These are phyloP conservation scores for Malassezia globosa DNA, from an alignment of 1,284 basidiomycete species.

Conservation along the genomic window DNA sequence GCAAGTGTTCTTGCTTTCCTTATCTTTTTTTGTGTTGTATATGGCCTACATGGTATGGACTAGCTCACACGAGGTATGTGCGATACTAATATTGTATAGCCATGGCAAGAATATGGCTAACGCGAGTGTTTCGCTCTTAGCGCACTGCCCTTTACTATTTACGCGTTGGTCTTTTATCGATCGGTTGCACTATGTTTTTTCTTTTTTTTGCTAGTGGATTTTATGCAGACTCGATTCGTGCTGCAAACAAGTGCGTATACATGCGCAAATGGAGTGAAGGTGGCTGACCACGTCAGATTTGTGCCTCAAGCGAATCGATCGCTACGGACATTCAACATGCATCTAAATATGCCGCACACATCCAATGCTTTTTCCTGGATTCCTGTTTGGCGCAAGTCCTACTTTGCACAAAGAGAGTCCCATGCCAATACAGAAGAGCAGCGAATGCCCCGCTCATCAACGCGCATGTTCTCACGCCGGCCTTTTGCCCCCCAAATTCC, in stretches of 20 bases:
- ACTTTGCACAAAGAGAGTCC: too few relatives aligned
- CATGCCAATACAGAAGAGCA: too few relatives aligned
- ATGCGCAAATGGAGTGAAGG: neutral
- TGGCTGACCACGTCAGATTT: conserved; percentile 53
- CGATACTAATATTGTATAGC: neutral
- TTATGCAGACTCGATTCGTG: conserved; percentile 89
- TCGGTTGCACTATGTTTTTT: conserved; percentile 61
- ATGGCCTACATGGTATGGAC: conserved; percentile 2
- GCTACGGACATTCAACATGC: conserved; percentile 86
- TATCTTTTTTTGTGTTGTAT: neutral
- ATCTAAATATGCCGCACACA: conserved; percentile 73
- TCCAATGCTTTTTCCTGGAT: neutral
- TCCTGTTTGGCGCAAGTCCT: neutral
- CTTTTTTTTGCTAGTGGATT: conserved; percentile 94
- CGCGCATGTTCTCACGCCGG: neutral
- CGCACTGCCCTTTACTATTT: conserved; percentile 28
- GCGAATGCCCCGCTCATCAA: too few relatives aligned
- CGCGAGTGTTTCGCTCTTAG: conserved; percentile 7
- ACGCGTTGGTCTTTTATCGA: conserved; percentile 29
- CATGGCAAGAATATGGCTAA: conserved; percentile 10
- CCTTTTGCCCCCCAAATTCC: neutral
- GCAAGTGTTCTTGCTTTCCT: neutral
- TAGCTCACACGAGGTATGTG: neutral
- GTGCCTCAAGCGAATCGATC: conserved; percentile 90
- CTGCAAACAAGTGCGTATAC: conserved; percentile 70